phyloP scores from a whole-genome alignment of 1,284 basidiomycete genomes.

The Pseudozyma sp. region DNA sequence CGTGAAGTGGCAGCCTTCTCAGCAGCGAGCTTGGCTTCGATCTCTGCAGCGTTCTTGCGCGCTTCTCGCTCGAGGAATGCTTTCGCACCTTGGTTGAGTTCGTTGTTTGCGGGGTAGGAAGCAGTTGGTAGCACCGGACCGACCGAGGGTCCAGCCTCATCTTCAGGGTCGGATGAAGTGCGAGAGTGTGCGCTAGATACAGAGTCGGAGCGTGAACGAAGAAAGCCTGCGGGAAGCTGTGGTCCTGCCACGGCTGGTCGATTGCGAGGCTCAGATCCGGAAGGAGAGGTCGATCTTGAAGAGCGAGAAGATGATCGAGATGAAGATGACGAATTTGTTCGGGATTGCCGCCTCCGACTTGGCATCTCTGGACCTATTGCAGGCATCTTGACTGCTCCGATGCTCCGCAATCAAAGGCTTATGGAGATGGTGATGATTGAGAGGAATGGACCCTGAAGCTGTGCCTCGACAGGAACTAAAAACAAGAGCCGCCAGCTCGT shows the following conservation, averaged over 20 bases:
- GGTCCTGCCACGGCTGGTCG: conserved; percentile 24
- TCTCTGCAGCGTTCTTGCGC: conserved; percentile 24
- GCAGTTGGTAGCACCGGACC: conserved; percentile 23
- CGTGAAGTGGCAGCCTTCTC: conserved; percentile 40
- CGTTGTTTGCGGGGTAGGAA: not conserved
- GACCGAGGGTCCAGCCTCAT: conserved; percentile 25
- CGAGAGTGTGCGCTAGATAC: conserved; percentile 5
- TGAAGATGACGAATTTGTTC: not conserved
- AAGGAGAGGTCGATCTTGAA: conserved; percentile 13
- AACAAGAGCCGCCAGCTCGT: conserved; percentile 1
- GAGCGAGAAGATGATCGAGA: not conserved
- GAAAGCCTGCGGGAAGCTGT: conserved; percentile 28
- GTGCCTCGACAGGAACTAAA: not conserved
- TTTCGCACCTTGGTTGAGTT: conserved; percentile 24
- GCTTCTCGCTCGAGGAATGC: conserved; percentile 48
- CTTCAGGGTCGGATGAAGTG: not conserved
- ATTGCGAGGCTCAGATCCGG: not conserved
- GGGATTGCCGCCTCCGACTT: not conserved
- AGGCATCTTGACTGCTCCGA: conserved; percentile 5
- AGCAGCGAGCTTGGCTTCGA: conserved; percentile 26
- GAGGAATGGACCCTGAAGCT: not conserved
- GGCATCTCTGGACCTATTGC: conserved; percentile 16
- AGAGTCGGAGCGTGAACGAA: conserved; percentile 23
- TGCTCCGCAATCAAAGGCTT: not conserved
- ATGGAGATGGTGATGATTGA: conserved; percentile 1